phyloP scores from a whole-genome alignment of 2,329 filamentous ascomycete genomes.

The Ciborinia camelliae region DNA sequence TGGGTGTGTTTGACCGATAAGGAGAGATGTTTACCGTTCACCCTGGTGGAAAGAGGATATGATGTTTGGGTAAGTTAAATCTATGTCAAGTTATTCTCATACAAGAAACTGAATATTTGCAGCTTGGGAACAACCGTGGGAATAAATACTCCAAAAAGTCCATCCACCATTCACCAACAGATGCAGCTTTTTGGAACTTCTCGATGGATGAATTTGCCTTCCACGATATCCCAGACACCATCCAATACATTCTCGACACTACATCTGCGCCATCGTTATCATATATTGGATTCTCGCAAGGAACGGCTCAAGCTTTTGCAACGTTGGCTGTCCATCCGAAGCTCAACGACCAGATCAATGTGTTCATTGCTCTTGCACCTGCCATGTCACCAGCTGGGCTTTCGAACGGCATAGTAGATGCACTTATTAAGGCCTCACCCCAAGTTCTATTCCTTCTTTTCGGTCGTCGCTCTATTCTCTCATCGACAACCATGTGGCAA shows the following conservation, averaged over 20 bases:
- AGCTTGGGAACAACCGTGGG: constrained; percentile 94
- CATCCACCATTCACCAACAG: constrained; percentile 69
- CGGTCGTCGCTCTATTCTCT: constrained; percentile 84
- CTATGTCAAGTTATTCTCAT: neutral
- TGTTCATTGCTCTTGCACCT: constrained; percentile 92
- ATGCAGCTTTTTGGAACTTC: constrained; percentile 88
- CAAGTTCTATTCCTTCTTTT: constrained; percentile 91
- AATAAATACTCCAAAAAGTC: constrained; percentile 99
- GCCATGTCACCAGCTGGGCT: constrained; percentile 95
- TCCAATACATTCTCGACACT: constrained; percentile 82
- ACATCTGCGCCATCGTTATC: constrained; percentile 82
- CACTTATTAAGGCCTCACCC: constrained; percentile 88
- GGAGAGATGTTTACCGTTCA: constrained; percentile 81
- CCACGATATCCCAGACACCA: constrained; percentile 93
- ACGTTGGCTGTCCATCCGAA: constrained; percentile 87
- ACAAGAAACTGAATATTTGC: constrained; percentile 27
- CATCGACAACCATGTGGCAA: constrained; percentile 96
- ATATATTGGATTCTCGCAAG: constrained; percentile 96
- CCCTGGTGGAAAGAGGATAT: constrained; percentile 84
- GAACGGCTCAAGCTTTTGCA: constrained; percentile 94
- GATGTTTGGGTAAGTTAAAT: constrained; percentile 79
- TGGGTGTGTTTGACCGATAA: constrained; percentile 92
- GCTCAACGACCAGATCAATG: constrained; percentile 88
- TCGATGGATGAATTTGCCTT: constrained; percentile 98
- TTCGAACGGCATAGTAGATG: constrained; percentile 85